Conservation (phyloP, 2,329 filamentous ascomycete genomes). For the Exophiala bonariae region DNA sequence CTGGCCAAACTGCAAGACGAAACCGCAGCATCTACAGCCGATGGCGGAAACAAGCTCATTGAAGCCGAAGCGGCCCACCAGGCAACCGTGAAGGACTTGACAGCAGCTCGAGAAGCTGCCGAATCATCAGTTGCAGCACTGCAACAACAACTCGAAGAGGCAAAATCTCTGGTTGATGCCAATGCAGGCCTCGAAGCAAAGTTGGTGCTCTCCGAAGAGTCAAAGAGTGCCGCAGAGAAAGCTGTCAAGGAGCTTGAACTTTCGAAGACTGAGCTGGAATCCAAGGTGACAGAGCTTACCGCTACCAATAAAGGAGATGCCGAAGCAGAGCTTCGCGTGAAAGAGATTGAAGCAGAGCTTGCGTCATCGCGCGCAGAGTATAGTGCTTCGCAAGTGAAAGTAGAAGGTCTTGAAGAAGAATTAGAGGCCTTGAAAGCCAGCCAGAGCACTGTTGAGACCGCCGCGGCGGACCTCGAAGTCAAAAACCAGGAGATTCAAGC, state of each 20-base stretch:
- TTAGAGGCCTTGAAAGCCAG: constrained; percentile 12
- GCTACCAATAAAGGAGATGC: constrained; percentile 10
- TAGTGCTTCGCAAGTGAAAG: constrained; percentile 1
- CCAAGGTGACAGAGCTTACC: constrained; percentile 6
- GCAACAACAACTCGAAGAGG: not conserved
- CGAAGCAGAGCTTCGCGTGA: constrained; percentile 5
- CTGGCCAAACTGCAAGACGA: constrained; percentile 4
- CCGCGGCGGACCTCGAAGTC: constrained; percentile 10
- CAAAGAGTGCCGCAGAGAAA: constrained; percentile 8
- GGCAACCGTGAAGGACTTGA: not conserved
- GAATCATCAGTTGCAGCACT: not conserved
- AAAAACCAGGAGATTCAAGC: constrained; percentile 12
- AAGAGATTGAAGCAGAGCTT: constrained; percentile 13
- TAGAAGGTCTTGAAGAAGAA: constrained; percentile 15
- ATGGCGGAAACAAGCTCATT: not conserved
- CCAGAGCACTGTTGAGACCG: constrained; percentile 2
- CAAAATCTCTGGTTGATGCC: constrained; percentile 2
- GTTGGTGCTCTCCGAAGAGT: constrained; percentile 4
- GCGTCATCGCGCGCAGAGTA: constrained; percentile 9
- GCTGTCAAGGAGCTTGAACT: constrained; percentile 2
- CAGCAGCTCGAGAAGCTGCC: not conserved
- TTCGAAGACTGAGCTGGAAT: constrained; percentile 5
- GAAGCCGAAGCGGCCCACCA: not conserved
- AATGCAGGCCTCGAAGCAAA: constrained; percentile 6
- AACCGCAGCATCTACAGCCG: not conserved